Base-by-base conservation (phyloP, 1,284 basidiomycete genomes). In the Stygiomarasmius scandens region DNA sequence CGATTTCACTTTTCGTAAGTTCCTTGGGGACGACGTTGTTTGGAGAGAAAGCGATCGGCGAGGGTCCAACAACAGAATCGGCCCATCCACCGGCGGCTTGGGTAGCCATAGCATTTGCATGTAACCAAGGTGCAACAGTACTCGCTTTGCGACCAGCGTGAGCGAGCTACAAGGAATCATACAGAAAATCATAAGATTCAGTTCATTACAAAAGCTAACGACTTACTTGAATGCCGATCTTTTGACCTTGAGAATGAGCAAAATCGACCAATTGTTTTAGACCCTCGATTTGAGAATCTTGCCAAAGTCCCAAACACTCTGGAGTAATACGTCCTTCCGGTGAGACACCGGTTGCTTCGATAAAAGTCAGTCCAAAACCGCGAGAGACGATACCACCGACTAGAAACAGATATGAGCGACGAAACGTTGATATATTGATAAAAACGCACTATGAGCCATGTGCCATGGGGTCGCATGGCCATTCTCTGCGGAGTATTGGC, bases 91-190 rank as follows among this genome's bases (percentile, higher is more conserved):
- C 47, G 5, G 44, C 52, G 23, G 46, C 22, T 32, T 10, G 19
- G 20, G 56, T 58, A 16, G 55, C 48, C 5, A 49, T 23, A 45
- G 41, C 41, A 25, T 49, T 52, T 20, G 20, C 9, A 20, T 75
- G 74, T 22, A 87, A 71, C 86, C 86, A 92, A 0, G 87, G 86
- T 0, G 84, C 78, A 8, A 77, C 64, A 0, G 77, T 81, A 8
- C 82, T 84, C 0, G 87, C 87, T 72, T 95, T 95, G 22, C 92
- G 76, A 0, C 92, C 93, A 0, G 90, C 90, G 65, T 95, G 93
- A 0, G 84, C 85, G 16, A 95, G 80, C 71, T 96, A 16, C 14
- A 16, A 19, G 11, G 27, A 11, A 90, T 0, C n/a, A 87, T 85
- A 1, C 83, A 32, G 24, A 20, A 36, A 22, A 32, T 12, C n/a